Conservation (phyloP, 2,329 filamentous ascomycete genomes). For the Emergomyces pasteurianus region DNA sequence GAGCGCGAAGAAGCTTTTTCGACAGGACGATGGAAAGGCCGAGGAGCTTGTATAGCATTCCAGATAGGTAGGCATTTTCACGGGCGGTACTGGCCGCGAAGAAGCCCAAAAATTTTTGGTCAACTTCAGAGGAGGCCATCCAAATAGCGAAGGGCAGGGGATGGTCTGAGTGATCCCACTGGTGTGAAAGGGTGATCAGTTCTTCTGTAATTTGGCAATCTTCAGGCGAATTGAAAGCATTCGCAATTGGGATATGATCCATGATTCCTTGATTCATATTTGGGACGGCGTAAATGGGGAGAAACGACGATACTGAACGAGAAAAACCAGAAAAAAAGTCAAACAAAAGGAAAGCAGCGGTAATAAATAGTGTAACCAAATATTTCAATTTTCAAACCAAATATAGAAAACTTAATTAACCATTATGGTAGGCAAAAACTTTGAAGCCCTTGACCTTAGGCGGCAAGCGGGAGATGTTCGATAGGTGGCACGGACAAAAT, state of each 20-base stretch:
- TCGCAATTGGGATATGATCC: neutral
- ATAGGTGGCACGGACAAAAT: neutral
- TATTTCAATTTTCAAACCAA: neutral
- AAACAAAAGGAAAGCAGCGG: neutral
- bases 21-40: slow-evolving; percentile 83
- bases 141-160: slow-evolving; percentile 26
- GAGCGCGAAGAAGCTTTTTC: slow-evolving; percentile 67
- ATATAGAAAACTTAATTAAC: neutral
- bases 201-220: slow-evolving; percentile 1
- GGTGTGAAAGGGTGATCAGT: slow-evolving; percentile 8
- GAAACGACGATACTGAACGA: neutral
- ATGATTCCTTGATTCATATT: neutral
- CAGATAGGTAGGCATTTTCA: slow-evolving; percentile 62
- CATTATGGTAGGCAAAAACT: neutral
- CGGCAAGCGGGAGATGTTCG: slow-evolving; percentile 1
- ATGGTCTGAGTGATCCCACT: slow-evolving; percentile 19
- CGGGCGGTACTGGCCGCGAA: slow-evolving; percentile 69
- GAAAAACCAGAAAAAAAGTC: neutral
- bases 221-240: neutral
- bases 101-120: slow-evolving; percentile 90
- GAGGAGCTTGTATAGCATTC: slow-evolving; percentile 77
- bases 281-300: neutral
- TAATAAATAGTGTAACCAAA: neutral
- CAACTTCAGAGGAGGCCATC: slow-evolving; percentile 95
- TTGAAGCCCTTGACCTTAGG: neutral